phyloP scores from a whole-genome alignment of 768 basidiomycete species.

The Mycena indigotica region DNA sequence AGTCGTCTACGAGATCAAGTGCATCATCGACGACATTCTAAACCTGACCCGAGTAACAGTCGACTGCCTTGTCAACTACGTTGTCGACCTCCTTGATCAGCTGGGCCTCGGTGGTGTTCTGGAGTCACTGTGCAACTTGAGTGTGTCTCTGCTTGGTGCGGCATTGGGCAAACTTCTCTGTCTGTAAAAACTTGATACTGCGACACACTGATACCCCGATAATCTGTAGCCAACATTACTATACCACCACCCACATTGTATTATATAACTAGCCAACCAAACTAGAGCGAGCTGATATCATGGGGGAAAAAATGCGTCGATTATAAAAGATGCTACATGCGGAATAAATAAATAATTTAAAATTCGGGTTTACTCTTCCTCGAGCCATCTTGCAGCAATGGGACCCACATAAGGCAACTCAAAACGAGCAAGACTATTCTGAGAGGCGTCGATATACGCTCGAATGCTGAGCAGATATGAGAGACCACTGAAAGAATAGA shows the following conservation, averaged over 20 bases:
- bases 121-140: constrained; percentile 32
- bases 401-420: constrained; percentile 65
- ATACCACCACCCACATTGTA: constrained; percentile 28
- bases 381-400: constrained; percentile 69
- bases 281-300: too few relatives aligned
- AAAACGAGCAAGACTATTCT: constrained; percentile 55
- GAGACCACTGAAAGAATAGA: not conserved
- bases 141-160: constrained; percentile 1
- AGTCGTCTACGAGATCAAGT: constrained; percentile 67
- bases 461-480: constrained; percentile 15
- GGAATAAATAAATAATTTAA: constrained; percentile 10
- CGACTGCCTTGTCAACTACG: constrained; percentile 47
- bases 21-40: constrained; percentile 53
- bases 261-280: too few relatives aligned
- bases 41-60: constrained; percentile 50
- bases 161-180: not conserved
- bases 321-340: constrained; percentile 4
- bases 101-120: constrained; percentile 31
- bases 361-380: constrained; percentile 55
- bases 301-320: not conserved
- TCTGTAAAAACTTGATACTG: not conserved
- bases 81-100: constrained; percentile 39
- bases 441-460: constrained; percentile 1
- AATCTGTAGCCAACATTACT: constrained; percentile 20
- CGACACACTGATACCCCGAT: not conserved